These are phyloP conservation scores for Rhizopogon rudus DNA, from an alignment of 768 basidiomycete species.

Conservation along the genomic window DNA sequence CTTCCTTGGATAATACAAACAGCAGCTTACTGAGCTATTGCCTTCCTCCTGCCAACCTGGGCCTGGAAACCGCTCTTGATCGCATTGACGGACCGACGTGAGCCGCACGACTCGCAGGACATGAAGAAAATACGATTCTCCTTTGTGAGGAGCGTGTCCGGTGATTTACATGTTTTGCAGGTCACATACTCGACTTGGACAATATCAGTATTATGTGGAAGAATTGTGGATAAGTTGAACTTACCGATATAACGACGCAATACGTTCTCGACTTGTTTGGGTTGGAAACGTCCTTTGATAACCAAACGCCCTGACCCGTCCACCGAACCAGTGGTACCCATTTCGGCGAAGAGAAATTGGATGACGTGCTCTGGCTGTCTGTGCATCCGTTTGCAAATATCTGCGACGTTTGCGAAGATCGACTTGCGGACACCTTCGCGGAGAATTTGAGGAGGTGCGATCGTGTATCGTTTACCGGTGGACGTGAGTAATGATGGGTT, in stretches of 20 bases:
- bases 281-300: conserved; percentile 97
- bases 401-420: conserved; percentile 93
- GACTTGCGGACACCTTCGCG: conserved; percentile 97
- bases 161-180: conserved; percentile 99
- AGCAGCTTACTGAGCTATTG: conserved; percentile 35
- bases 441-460: conserved; percentile 91
- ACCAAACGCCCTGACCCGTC: conserved; percentile 90
- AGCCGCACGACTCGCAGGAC: conserved; percentile 88
- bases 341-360: conserved; percentile 93
- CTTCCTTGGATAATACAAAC: not conserved
- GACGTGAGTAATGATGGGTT: conserved; percentile 88
- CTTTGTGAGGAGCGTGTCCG: conserved; percentile 93
- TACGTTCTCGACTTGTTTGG: conserved; percentile 98
- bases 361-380: conserved; percentile 97
- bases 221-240: conserved; percentile 21
- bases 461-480: conserved; percentile 91
- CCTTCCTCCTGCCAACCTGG: conserved; percentile 80
- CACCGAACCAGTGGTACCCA: conserved; percentile 96
- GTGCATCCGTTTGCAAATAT: conserved; percentile 99
- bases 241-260: conserved; percentile 92
- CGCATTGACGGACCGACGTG: conserved; percentile 84
- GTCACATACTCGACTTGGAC: conserved; percentile 91
- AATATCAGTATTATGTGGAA: not conserved
- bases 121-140: conserved; percentile 99
- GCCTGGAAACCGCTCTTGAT: conserved; percentile 99